phyloP scores from a whole-genome alignment of 495 filamentous ascomycete species.

The Neurospora tetrasperma region DNA sequence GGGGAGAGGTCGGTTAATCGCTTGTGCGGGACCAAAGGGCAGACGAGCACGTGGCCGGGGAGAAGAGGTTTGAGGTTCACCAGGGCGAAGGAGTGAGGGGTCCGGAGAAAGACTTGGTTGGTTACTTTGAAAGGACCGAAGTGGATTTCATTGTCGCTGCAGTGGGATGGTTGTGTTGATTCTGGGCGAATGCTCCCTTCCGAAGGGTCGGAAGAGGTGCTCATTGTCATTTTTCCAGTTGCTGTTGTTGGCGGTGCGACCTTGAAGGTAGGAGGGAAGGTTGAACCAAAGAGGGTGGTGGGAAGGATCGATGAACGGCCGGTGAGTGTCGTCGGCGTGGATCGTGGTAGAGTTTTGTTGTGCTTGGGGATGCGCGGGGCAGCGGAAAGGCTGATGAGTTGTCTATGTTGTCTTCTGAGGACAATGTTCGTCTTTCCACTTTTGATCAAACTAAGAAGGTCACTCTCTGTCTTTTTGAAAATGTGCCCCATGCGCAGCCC shows the following conservation, averaged over 20 bases:
- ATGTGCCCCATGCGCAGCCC: background rate
- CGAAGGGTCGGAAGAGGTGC: background rate
- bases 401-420: background rate
- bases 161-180: background rate
- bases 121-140: constrained; percentile 60
- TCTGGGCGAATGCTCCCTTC: background rate
- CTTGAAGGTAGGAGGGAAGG: background rate
- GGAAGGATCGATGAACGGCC: background rate
- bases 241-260: background rate
- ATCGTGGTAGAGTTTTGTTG: background rate
- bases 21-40: constrained; percentile 50
- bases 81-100: constrained; percentile 67
- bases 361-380: background rate
- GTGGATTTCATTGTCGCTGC: constrained; percentile 27
- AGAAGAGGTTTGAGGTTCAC: constrained; percentile 93
- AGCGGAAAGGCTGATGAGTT: background rate
- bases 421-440: background rate
- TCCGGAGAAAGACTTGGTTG: constrained; percentile 71
- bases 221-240: background rate
- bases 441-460: background rate
- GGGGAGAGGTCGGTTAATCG: constrained; percentile 66
- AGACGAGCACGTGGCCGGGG: constrained; percentile 86
- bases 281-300: no score
- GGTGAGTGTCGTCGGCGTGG: background rate
- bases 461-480: background rate